A percentile compares a stretch with the other conserved stretches of the same genome.
Conservation (phyloP, 2,329 filamentous ascomycete species). For the Mycogone perniciosa region DNA sequence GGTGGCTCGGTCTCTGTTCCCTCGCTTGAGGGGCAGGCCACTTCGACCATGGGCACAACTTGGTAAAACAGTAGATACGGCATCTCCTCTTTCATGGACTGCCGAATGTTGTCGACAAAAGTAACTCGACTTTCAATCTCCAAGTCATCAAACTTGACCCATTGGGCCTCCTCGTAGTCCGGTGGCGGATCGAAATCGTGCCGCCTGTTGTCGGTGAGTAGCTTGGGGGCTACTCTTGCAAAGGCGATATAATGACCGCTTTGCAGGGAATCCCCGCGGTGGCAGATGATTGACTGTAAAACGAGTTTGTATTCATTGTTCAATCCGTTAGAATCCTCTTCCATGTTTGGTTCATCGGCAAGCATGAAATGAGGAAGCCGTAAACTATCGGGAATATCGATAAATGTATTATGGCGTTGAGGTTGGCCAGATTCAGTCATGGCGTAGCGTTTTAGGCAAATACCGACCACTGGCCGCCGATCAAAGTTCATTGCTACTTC, state of each 20-base stretch:
- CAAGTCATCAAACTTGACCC: slow-evolving; percentile 94
- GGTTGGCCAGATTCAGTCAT: slow-evolving; percentile 64
- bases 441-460: slow-evolving; percentile 83
- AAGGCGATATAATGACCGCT: slow-evolving; percentile 90
- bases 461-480: slow-evolving; percentile 77
- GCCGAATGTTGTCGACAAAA: slow-evolving; percentile 69
- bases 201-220: slow-evolving; percentile 53
- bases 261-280: slow-evolving; percentile 77
- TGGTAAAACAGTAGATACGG: slow-evolving; percentile 96
- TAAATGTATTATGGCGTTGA: slow-evolving; percentile 68
- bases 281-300: slow-evolving; percentile 86
- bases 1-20: slow-evolving; percentile 47
- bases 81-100: slow-evolving; percentile 76
- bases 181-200: slow-evolving; percentile 53
- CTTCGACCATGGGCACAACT: slow-evolving; percentile 77
- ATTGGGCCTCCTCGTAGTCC: slow-evolving; percentile 65
- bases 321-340: slow-evolving; percentile 53
- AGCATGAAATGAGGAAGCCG: slow-evolving; percentile 84
- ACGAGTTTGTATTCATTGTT: slow-evolving; percentile 90
- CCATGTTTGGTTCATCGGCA: slow-evolving; percentile 63
- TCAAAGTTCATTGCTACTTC: slow-evolving; percentile 89
- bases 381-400: slow-evolving; percentile 79
- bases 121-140: slow-evolving; percentile 59
- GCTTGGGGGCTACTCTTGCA: slow-evolving; percentile 63
- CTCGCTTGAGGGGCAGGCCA: slow-evolving; percentile 43